Evolutionary conservation across 1,284 basidiomycete genomes (phyloP).

Genomic region (Meira miltonrushii): DNA sequence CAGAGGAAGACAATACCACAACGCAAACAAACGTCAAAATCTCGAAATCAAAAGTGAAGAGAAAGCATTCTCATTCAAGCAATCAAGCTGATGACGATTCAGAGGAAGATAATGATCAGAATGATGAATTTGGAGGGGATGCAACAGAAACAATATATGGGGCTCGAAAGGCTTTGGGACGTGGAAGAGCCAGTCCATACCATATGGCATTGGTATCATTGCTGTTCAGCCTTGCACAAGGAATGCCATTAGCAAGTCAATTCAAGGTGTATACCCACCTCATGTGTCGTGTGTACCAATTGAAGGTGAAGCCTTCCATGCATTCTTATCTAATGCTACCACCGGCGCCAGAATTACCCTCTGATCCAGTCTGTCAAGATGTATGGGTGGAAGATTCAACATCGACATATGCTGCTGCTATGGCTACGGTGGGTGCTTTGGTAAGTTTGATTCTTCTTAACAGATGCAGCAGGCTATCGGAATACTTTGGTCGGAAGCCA

Average conservation of each 20-base stretch:
- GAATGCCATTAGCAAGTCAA: constrained; percentile 40
- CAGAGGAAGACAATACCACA: neutral
- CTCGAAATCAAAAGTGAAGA: neutral
- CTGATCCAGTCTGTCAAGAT: constrained; percentile 28
- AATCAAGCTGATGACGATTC: neutral
- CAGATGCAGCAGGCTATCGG: constrained; percentile 25
- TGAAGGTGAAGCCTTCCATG: neutral
- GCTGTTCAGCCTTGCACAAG: constrained; percentile 34
- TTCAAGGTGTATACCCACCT: constrained; percentile 44
- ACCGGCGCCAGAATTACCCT: constrained; percentile 32
- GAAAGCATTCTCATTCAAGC: neutral
- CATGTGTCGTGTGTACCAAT: constrained; percentile 38
- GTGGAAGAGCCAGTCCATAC: constrained; percentile 28
- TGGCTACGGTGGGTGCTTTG: constrained; percentile 39
- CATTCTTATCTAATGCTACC: constrained; percentile 11
- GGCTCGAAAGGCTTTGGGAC: constrained; percentile 28
- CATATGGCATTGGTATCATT: constrained; percentile 44
- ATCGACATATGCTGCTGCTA: constrained; percentile 36
- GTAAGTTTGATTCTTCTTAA: constrained; percentile 36
- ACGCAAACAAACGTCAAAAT: neutral
- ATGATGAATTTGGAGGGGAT: constrained; percentile 22
- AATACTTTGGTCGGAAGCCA: constrained; percentile 38
- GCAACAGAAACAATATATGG: constrained; percentile 31
- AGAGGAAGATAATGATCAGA: constrained; percentile 1
- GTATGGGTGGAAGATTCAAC: constrained; percentile 39